These are phyloP conservation scores for Sphenostylis stenocarpa DNA, from an alignment of 306 rosid genomes.

Conservation along the genomic window DNA sequence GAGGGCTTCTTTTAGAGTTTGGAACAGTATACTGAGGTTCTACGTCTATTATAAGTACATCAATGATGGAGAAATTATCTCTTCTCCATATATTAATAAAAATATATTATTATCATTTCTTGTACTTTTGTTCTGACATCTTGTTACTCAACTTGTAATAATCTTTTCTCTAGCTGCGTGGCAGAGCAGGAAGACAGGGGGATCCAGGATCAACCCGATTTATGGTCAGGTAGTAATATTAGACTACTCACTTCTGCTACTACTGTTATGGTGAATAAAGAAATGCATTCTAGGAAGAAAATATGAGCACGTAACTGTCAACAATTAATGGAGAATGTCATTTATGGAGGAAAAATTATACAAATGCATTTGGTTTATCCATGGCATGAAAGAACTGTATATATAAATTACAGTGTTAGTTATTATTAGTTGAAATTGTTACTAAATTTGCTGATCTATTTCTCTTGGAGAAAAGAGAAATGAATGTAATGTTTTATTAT, in stretches of 20 bases:
- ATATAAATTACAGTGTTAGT: not conserved
- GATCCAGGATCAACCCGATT: slow-evolving; percentile 99
- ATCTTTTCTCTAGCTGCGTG: slow-evolving; percentile 78
- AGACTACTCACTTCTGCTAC: slow-evolving; percentile 20
- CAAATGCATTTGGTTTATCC: not conserved
- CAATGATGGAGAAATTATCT: not conserved
- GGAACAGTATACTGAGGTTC: not conserved
- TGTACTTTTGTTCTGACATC: slow-evolving; percentile 19
- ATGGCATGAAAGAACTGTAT: not conserved
- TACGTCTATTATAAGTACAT: not conserved
- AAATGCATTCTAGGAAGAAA: no score
- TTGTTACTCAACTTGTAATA: slow-evolving; percentile 14
- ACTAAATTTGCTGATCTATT: not conserved
- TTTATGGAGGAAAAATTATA: no score
- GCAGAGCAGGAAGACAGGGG: slow-evolving; percentile 99
- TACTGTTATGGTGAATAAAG: not conserved
- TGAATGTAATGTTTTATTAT: no score
- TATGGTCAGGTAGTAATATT: slow-evolving; percentile 88
- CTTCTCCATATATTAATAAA: slow-evolving; percentile 8
- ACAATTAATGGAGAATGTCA: no score
- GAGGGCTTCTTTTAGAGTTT: not conserved
- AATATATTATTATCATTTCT: not conserved
- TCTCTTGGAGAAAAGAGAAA: no score
- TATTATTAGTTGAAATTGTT: not conserved
- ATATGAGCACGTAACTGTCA: no score